Evolutionary conservation across 106 monocot genomes (phyloP), one percentile per base, ranked within the genome.

Genomic region (Alisma plantagoaquatica): DNA sequence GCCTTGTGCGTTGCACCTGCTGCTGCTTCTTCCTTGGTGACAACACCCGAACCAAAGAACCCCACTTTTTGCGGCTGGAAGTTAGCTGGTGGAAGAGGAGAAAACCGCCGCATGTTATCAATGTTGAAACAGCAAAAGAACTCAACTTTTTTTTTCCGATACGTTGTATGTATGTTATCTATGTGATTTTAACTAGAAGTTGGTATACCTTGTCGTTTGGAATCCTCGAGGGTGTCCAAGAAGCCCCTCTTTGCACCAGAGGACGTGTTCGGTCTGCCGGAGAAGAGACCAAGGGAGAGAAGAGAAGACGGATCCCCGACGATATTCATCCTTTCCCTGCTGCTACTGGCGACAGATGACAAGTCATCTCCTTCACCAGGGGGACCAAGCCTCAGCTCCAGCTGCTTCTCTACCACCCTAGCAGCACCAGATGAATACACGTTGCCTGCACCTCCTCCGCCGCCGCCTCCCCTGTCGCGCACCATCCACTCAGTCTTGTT

Each of bases 341-440:
- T 70, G 51, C 30, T 51, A 38, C 62, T 60, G 10, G 3, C 21
- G 11, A 23, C 65, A 22, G 26, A 14, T 70, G 63, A 74, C 43
- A n/a, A n/a, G n/a, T n/a, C n/a, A n/a, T 78, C 72, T 33, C 68
- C 59, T n/a, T 24, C 66, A 47, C 83, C 76, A 32, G 90, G 83
- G 10, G 62, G 77, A 0, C 73, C 90, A 38, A 90, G 77, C 59
- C 79, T 80, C 23, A 90, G 71, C 64, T 84, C 90, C n/a, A 90
- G 84, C 41, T 70, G 48, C 61, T 71, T 68, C 64, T 78, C 77
- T n/a, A n/a, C n/a, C n/a, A n/a, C n/a, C n/a, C n/a, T n/a, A n/a
- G n/a, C n/a, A n/a, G n/a, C n/a, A n/a, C n/a, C n/a, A n/a, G n/a
- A n/a, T n/a, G n/a, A n/a, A n/a, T n/a, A n/a, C n/a, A n/a, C n/a